Conservation (phyloP, 192 early-diverging fungal genomes). For the Umbelopsis vinacea region DNA sequence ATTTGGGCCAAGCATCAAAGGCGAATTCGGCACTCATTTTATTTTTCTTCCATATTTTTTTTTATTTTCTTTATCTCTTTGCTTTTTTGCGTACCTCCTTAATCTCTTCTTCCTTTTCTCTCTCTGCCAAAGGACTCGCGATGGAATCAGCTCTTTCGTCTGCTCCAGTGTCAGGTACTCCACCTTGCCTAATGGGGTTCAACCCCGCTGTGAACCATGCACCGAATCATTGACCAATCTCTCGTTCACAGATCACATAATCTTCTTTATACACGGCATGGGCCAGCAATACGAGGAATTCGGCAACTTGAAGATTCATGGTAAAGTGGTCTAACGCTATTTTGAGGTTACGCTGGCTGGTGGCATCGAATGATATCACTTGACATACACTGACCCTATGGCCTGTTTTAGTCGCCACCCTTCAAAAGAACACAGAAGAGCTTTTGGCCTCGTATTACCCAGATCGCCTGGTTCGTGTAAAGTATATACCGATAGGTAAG, state of each 20-base stretch:
- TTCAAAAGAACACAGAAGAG: conserved; percentile 39
- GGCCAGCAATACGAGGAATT: conserved; percentile 53
- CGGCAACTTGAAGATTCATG: conserved; percentile 49
- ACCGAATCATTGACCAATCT: background rate
- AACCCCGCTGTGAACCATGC: background rate
- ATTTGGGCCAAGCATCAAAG: background rate
- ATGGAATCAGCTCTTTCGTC: background rate
- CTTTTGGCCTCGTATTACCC: conserved; percentile 25
- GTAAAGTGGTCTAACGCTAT: conserved; percentile 26
- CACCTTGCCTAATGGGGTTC: background rate
- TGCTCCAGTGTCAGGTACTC: conserved; percentile 13
- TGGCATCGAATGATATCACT: background rate
- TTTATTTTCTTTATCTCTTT: background rate
- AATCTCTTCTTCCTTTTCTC: background rate
- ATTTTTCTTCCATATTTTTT: background rate
- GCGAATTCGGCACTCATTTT: background rate
- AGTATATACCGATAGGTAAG: conserved; percentile 34
- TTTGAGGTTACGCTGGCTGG: background rate
- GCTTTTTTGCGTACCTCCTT: background rate
- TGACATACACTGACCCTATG: background rate
- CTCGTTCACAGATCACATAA: conserved; percentile 40
- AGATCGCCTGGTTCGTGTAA: conserved; percentile 21
- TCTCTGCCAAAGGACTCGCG: background rate
- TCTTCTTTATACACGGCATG: conserved; percentile 60
- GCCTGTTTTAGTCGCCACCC: conserved; percentile 30